Percentiles rank a stretch among this genome's conserved stretches.
phyloP scores from a whole-genome alignment of 805 yeast species.

The Wickerhamiella alocasiicola region DNA sequence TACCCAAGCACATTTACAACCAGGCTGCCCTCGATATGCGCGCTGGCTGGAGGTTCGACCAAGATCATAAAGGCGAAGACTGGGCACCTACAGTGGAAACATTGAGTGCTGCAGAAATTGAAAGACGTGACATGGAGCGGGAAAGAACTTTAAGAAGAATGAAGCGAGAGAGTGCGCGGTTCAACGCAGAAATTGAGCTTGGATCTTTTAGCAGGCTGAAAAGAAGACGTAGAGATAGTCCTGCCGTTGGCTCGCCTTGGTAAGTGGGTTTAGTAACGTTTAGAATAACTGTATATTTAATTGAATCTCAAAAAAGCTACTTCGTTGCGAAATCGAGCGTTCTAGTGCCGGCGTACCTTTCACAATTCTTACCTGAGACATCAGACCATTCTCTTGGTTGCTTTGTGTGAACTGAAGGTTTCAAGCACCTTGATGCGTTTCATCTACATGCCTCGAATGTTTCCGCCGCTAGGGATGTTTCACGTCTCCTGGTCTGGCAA shows the following conservation, averaged over 20 bases:
- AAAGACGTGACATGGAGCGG: conserved; percentile 86
- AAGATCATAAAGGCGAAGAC: conserved; percentile 60
- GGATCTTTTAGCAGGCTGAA: conserved; percentile 25
- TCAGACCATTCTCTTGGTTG: too few relatives aligned
- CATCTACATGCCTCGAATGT: too few relatives aligned
- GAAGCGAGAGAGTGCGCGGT: conserved; percentile 79
- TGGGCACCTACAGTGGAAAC: conserved; percentile 87
- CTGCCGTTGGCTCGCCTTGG: conserved; percentile 13
- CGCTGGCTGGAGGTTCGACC: conserved; percentile 60
- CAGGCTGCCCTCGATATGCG: conserved; percentile 49
- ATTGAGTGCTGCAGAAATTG: conserved; percentile 84
- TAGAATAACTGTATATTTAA: too few relatives aligned
- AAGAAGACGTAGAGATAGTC: conserved; percentile 21
- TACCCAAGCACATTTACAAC: conserved; percentile 40
- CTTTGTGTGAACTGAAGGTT: too few relatives aligned
- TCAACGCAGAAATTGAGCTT: conserved; percentile 41
- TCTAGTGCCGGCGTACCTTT: too few relatives aligned
- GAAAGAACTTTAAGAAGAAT: conserved; percentile 83
- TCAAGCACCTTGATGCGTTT: too few relatives aligned
- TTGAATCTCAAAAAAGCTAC: too few relatives aligned
- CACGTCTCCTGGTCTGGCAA: too few relatives aligned
- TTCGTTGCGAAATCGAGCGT: too few relatives aligned
- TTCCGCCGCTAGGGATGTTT: too few relatives aligned
- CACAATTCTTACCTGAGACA: too few relatives aligned
- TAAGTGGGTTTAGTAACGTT: neutral